phyloP scores from a whole-genome alignment of 108 stramenopile genomes.

The Pseudonitzschia delicatissima region DNA sequence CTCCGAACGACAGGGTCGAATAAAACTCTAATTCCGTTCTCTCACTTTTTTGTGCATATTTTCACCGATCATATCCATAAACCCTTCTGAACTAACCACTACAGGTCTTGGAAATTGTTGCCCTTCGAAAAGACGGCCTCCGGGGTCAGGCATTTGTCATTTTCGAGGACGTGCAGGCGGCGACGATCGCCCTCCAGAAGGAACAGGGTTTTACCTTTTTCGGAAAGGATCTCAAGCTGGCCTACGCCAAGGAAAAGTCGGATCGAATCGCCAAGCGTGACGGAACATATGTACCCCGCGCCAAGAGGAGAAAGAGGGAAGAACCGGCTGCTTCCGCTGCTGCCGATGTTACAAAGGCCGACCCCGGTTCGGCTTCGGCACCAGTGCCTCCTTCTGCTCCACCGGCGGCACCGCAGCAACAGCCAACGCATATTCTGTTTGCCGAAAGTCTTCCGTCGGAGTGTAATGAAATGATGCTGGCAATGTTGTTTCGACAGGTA shows the following conservation, averaged over 20 bases:
- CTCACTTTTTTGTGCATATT: background rate
- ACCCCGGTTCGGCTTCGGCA: background rate
- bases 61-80: background rate
- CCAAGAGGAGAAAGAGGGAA: constrained; percentile 43
- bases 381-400: constrained; percentile 13
- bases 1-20: too few relatives aligned
- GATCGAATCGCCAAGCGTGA: constrained; percentile 87
- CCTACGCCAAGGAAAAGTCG: constrained; percentile 86
- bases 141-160: constrained; percentile 94
- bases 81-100: background rate
- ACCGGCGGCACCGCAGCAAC: constrained; percentile 19
- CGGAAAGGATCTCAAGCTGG: constrained; percentile 80
- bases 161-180: constrained; percentile 83
- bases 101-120: constrained; percentile 74
- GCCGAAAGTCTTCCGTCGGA: constrained; percentile 67
- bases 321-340: background rate
- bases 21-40: too few relatives aligned
- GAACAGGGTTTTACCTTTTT: constrained; percentile 92
- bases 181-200: constrained; percentile 84
- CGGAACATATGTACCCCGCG: constrained; percentile 81
- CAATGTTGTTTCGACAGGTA: constrained; percentile 84
- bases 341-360: constrained; percentile 3
- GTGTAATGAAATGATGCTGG: constrained; percentile 91
- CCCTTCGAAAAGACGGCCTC: constrained; percentile 72
- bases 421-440: constrained; percentile 73